These are phyloP conservation scores for Fusarium sp. DNA, from an alignment of 2,329 filamentous ascomycete species.

Conservation along the genomic window DNA sequence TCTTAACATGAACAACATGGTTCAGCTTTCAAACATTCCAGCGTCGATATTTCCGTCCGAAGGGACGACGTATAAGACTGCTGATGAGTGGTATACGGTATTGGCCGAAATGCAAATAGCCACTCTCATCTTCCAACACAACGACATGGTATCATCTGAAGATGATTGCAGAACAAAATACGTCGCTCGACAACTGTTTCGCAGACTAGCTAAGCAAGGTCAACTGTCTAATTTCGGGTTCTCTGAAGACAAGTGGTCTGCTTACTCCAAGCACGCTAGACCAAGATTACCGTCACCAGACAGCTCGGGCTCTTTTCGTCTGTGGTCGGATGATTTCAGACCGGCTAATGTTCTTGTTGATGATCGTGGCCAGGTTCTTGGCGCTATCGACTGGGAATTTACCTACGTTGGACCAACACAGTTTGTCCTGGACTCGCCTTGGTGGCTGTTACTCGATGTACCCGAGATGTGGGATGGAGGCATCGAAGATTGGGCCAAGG, in stretches of 20 bases:
- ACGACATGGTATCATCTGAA: constrained; percentile 49
- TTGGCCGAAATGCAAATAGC: constrained; percentile 54
- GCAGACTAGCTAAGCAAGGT: constrained; percentile 44
- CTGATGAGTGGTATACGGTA: constrained; percentile 50
- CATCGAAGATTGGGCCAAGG: constrained; percentile 43
- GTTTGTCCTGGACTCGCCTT: constrained; percentile 50
- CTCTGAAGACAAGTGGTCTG: constrained; percentile 23
- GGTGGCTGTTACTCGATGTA: constrained; percentile 50
- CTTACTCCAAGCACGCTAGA: not conserved
- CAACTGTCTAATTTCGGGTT: constrained; percentile 42
- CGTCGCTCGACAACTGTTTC: constrained; percentile 53
- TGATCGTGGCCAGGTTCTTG: constrained; percentile 36
- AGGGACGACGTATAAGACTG: constrained; percentile 38
- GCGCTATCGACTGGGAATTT: constrained; percentile 54
- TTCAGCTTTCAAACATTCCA: constrained; percentile 43
- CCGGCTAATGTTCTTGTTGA: constrained; percentile 48
- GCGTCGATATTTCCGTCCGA: constrained; percentile 34
- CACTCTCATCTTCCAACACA: constrained; percentile 54
- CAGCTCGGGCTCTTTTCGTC: constrained; percentile 35
- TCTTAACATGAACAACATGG: constrained; percentile 54
- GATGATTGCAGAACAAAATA: constrained; percentile 56
- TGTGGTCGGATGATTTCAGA: constrained; percentile 51
- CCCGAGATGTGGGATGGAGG: constrained; percentile 48
- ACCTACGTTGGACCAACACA: constrained; percentile 48
- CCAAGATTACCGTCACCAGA: constrained; percentile 26